Evolutionary conservation across 805 yeast species (phyloP).

Genomic region (Ogataea neopini): DNA sequence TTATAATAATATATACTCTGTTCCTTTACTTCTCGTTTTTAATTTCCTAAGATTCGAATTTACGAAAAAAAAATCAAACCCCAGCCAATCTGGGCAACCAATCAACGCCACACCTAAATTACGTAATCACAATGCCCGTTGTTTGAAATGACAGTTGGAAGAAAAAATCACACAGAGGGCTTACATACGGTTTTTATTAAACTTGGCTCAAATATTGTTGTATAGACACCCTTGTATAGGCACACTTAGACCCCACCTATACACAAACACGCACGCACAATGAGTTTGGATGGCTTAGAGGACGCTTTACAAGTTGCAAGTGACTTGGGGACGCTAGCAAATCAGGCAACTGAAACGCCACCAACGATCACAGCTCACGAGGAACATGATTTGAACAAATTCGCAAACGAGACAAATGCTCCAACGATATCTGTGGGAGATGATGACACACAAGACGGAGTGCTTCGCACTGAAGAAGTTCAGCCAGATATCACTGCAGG

Average conservation of each 20-base stretch:
- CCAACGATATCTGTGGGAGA: background rate
- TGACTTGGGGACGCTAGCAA: slow-evolving; percentile 13
- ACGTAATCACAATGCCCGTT: background rate
- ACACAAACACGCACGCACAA: no score
- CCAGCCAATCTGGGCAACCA: background rate
- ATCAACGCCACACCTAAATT: slow-evolving; percentile 2
- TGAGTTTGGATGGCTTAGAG: slow-evolving; percentile 14
- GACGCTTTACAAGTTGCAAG: slow-evolving; percentile 18
- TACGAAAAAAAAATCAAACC: background rate
- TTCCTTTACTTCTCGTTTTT: background rate
- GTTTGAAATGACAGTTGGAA: background rate
- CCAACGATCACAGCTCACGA: slow-evolving; percentile 17
- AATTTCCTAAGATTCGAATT: background rate
- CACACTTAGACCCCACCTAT: no score
- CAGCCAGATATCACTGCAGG: slow-evolving; percentile 22
- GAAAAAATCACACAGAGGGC: background rate
- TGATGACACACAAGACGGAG: background rate
- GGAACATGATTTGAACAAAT: slow-evolving; percentile 13
- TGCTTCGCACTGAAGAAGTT: slow-evolving; percentile 1
- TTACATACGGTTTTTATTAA: no score
- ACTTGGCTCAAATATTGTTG: no score
- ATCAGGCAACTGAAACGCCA: slow-evolving; percentile 16
- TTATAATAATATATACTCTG: background rate
- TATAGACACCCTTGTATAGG: no score
- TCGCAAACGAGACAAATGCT: background rate